phyloP scores from a whole-genome alignment of 495 filamentous ascomycete species.

The Penicillium canescens region DNA sequence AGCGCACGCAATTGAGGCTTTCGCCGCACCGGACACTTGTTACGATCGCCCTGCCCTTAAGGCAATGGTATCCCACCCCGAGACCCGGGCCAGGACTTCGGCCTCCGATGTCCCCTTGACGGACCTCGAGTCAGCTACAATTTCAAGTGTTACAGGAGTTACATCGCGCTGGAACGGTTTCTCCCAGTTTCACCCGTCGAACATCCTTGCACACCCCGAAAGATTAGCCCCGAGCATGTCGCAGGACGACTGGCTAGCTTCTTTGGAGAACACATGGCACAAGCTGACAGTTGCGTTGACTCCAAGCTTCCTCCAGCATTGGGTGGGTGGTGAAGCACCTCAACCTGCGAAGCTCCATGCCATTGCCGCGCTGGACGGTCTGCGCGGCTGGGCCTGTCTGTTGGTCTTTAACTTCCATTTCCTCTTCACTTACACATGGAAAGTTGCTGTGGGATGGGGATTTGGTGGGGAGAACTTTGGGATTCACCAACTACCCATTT shows the following conservation, averaged over 20 bases:
- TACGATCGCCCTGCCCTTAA: constrained; percentile 1
- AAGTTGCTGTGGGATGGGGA: constrained; percentile 47
- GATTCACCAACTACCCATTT: constrained; percentile 62
- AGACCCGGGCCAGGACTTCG: constrained; percentile 20
- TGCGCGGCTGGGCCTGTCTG: constrained; percentile 53
- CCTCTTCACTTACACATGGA: constrained; percentile 51
- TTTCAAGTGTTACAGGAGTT: background rate
- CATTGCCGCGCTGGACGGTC: constrained; percentile 50
- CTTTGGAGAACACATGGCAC: constrained; percentile 26
- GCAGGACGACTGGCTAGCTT: constrained; percentile 32
- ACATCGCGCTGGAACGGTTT: constrained; percentile 26
- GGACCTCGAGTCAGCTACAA: constrained; percentile 31
- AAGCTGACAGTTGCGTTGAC: constrained; percentile 36
- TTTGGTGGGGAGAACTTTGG: constrained; percentile 51
- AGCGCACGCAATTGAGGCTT: background rate
- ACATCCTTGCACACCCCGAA: constrained; percentile 29
- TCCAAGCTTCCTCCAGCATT: constrained; percentile 43
- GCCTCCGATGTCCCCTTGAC: constrained; percentile 31
- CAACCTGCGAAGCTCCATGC: constrained; percentile 37
- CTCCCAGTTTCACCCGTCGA: constrained; percentile 29
- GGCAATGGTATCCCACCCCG: constrained; percentile 15
- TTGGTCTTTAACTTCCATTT: constrained; percentile 58
- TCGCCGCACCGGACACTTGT: background rate
- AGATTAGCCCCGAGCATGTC: constrained; percentile 17
- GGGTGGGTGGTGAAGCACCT: constrained; percentile 34